Evolutionary conservation across 805 yeast species (phyloP).

Genomic region (Kuraishia ogatae): DNA sequence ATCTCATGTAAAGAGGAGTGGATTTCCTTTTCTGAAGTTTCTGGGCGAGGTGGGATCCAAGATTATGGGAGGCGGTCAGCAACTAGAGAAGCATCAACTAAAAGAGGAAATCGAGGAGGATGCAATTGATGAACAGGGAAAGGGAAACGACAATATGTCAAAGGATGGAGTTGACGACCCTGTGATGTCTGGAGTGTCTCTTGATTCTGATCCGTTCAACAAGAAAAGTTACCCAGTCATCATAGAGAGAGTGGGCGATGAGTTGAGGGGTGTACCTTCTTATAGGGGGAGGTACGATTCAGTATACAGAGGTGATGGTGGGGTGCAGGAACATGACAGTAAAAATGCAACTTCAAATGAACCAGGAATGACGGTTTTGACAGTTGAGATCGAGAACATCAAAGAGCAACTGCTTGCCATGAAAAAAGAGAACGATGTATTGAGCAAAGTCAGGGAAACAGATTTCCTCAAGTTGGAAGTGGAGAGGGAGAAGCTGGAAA

Average conservation of each 20-base stretch:
- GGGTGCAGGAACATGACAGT: too few species aligned
- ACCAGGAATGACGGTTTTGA: background rate
- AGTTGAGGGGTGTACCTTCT: too few species aligned
- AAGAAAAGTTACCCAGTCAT: too few species aligned
- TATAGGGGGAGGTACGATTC: too few species aligned
- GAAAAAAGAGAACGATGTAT: background rate
- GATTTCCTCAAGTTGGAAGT: slow-evolving; percentile 60
- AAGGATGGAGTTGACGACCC: slow-evolving; percentile 5
- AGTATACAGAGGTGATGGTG: too few species aligned
- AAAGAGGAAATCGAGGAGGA: slow-evolving; percentile 12
- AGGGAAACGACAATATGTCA: background rate
- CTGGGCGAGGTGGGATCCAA: background rate
- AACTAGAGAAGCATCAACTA: slow-evolving; percentile 3
- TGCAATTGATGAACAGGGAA: slow-evolving; percentile 9
- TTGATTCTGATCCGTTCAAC: slow-evolving; percentile 11
- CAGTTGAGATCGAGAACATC: background rate
- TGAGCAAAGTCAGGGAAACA: slow-evolving; percentile 26
- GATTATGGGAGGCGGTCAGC: background rate
- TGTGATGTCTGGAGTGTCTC: slow-evolving; percentile 11
- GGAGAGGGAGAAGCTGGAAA: slow-evolving; percentile 55
- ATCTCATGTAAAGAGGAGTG: background rate
- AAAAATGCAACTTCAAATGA: background rate
- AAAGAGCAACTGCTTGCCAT: background rate
- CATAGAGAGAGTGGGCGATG: too few species aligned
- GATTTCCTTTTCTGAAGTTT: background rate